These are phyloP conservation scores for Plasmodium reichenowi DNA, from an alignment of 169 alveolate genomes.

Conservation along the genomic window DNA sequence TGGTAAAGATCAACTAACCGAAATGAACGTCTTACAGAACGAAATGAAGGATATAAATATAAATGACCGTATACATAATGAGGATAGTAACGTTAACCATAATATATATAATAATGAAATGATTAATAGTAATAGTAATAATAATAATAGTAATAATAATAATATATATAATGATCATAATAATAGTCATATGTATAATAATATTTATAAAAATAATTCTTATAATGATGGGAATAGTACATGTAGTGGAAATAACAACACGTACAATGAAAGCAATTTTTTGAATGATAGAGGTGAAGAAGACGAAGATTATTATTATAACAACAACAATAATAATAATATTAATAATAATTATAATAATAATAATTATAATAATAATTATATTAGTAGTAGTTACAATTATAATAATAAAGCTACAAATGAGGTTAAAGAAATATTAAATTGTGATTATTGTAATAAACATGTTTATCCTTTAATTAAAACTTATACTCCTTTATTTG, in stretches of 20 bases:
- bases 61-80: neutral
- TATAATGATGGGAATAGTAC: neutral
- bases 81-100: neutral
- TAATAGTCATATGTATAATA: neutral
- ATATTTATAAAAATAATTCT: neutral
- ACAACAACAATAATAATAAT: neutral
- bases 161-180: neutral
- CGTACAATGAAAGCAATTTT: conserved; percentile 10
- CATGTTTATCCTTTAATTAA: conserved; percentile 33
- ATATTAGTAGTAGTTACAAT: neutral
- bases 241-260: neutral
- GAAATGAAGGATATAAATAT: conserved; percentile 40
- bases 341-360: neutral
- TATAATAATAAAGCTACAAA: neutral
- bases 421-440: conserved; percentile 42
- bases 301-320: too few relatives aligned
- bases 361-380: neutral
- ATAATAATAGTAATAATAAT: neutral
- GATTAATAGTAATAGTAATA: neutral
- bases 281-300: conserved; percentile 11
- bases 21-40: conserved; percentile 35
- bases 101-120: neutral
- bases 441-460: conserved; percentile 37
- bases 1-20: conserved; percentile 25
- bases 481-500: conserved; percentile 44